Conservation (phyloP, 768 basidiomycete species). For the Mycena pura region DNA sequence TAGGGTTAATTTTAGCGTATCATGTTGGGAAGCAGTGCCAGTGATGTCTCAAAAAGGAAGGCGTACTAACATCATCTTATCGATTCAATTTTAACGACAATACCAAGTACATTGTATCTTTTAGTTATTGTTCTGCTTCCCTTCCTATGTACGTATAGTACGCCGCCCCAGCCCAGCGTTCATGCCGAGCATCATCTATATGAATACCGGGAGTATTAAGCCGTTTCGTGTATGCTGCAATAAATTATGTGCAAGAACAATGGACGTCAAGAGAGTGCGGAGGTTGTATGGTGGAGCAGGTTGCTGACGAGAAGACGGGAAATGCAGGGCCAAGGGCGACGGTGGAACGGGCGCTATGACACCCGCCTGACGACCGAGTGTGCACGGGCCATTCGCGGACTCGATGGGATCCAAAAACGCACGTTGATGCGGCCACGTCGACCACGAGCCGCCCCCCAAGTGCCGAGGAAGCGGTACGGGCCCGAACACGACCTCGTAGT, state of each 20-base stretch:
- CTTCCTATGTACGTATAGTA: not conserved
- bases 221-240: not conserved
- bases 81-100: too few species aligned
- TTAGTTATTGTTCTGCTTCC: not conserved
- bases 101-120: not conserved
- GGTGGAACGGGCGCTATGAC: too few species aligned
- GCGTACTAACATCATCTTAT: too few species aligned
- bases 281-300: not conserved
- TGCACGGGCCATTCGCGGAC: not conserved
- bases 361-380: not conserved
- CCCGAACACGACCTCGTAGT: too few species aligned
- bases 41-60: too few species aligned
- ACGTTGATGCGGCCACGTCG: not conserved
- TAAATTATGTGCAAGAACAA: not conserved
- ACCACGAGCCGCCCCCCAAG: not conserved
- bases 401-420: not conserved
- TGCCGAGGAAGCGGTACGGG: not conserved
- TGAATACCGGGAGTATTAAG: not conserved
- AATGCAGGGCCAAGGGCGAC: too few species aligned
- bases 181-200: too few species aligned
- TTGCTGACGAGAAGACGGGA: not conserved
- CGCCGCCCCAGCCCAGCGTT: not conserved
- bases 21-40: too few species aligned
- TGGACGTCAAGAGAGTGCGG: not conserved
- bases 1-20: too few species aligned